These are phyloP conservation scores for Kodamaea ohmeri DNA, from an alignment of 1,139 yeast species.

Conservation along the genomic window DNA sequence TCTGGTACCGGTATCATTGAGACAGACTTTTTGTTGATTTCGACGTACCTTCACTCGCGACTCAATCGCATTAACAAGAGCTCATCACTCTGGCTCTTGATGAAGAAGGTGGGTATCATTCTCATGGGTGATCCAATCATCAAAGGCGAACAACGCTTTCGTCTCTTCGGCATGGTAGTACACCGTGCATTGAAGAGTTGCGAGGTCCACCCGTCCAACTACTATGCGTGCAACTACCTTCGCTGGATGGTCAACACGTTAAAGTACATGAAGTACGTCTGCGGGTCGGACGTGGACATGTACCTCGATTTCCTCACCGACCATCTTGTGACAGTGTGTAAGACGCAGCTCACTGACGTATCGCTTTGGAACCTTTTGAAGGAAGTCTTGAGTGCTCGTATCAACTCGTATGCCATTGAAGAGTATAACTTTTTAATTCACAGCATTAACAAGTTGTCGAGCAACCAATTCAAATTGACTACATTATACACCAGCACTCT, in stretches of 20 bases:
- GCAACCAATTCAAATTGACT: conserved; percentile 5
- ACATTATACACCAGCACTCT: conserved; percentile 4
- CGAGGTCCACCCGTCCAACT: conserved; percentile 40
- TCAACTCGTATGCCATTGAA: conserved; percentile 14
- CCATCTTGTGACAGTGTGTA: conserved; percentile 18
- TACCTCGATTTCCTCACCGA: conserved; percentile 8
- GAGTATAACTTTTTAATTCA: conserved; percentile 20
- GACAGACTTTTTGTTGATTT: conserved; percentile 30
- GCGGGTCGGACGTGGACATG: conserved; percentile 2
- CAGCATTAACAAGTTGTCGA: conserved; percentile 3
- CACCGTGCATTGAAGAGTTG: conserved; percentile 30
- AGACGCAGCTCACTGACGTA: conserved; percentile 27
- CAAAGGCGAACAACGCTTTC: not conserved
- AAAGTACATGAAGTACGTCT: conserved; percentile 8
- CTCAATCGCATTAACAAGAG: conserved; percentile 42
- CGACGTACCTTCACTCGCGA: conserved; percentile 33
- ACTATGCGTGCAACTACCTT: conserved; percentile 36
- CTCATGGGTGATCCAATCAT: conserved; percentile 14
- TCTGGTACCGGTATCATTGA: conserved; percentile 1
- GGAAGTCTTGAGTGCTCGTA: conserved; percentile 9
- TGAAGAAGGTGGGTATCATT: conserved; percentile 29
- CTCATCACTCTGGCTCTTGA: conserved; percentile 39
- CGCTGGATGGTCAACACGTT: conserved; percentile 28
- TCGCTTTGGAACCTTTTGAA: conserved; percentile 32
- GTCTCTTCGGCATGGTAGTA: conserved; percentile 12